A percentile compares a stretch with the other conserved stretches of the same genome.
Evolutionary conservation across 2,329 filamentous ascomycete species (phyloP).

Genomic region (Neofusicoccum cordaticola): DNA sequence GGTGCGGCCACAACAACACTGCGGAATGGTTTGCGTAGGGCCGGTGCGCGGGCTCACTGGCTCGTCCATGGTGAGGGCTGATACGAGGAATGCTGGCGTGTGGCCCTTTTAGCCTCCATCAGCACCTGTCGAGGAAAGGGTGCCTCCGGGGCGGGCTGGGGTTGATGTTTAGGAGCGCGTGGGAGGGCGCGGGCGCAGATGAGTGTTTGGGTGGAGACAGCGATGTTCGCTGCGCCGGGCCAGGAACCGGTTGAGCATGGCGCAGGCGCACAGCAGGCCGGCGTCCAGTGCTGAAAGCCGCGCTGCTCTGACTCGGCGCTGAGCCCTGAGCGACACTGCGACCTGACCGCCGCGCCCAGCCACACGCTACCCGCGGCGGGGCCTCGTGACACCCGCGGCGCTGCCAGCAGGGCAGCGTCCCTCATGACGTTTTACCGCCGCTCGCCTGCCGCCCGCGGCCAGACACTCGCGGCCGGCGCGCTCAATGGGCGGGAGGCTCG

Average conservation of each 20-base stretch:
- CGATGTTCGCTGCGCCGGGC: not conserved
- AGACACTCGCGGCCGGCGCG: too few species aligned
- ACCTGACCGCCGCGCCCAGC: not conserved
- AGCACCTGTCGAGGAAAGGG: conserved; percentile 8
- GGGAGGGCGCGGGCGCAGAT: not conserved
- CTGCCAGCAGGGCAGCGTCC: not conserved
- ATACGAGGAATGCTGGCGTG: conserved; percentile 8
- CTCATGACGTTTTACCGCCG: conserved; percentile 9
- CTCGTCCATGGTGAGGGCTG: conserved; percentile 8
- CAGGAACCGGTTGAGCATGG: not conserved
- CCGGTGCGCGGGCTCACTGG: conserved; percentile 10
- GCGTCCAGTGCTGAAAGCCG: not conserved
- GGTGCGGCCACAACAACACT: conserved; percentile 80
- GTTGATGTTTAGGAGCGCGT: conserved; percentile 10
- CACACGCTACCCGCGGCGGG: not conserved
- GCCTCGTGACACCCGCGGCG: not conserved
- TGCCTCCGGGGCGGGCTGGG: conserved; percentile 2
- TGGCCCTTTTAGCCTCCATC: conserved; percentile 10
- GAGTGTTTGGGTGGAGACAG: conserved; percentile 8
- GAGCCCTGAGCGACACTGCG: too few species aligned
- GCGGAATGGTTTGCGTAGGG: conserved; percentile 28
- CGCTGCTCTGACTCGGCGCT: not conserved
- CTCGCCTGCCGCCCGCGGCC: not conserved
- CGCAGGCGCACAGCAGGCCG: not conserved
- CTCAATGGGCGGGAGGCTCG: not conserved